Conservation (phyloP, 2,329 filamentous ascomycete genomes). For the Penicillium sp. region DNA sequence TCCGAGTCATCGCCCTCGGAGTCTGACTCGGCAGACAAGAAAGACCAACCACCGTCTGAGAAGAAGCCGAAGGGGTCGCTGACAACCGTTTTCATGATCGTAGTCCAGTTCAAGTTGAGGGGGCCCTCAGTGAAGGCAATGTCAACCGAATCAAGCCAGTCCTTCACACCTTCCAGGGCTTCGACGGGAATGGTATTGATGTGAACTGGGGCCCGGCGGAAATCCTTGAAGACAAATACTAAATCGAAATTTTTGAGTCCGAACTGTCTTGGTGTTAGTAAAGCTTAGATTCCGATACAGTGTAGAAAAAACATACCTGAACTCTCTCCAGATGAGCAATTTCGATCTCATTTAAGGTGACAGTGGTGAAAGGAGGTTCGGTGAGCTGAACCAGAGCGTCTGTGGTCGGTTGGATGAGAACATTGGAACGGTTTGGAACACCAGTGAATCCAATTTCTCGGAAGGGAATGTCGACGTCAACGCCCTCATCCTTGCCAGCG, state of each 20-base stretch:
- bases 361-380: conserved; percentile 93
- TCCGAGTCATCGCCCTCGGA: conserved; percentile 78
- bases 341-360: conserved; percentile 94
- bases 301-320: conserved; percentile 44
- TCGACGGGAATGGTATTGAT: conserved; percentile 99
- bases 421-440: conserved; percentile 93
- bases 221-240: conserved; percentile 98
- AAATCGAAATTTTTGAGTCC: conserved; percentile 99
- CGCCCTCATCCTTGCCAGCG: conserved; percentile 83
- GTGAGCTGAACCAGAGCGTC: conserved; percentile 97
- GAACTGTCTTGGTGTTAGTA: conserved; percentile 61
- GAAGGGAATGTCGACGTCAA: conserved; percentile 95
- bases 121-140: conserved; percentile 93
- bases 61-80: conserved; percentile 95
- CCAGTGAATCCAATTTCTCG: conserved; percentile 95
- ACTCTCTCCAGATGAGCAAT: conserved; percentile 95
- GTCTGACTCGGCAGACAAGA: conserved; percentile 85
- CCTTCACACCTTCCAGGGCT: conserved; percentile 90
- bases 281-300: neutral
- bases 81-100: conserved; percentile 98
- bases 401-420: conserved; percentile 92
- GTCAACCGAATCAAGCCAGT: conserved; percentile 94
- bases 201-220: conserved; percentile 83
- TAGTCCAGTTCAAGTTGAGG: conserved; percentile 97
- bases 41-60: conserved; percentile 90